A percentile compares a stretch with the other conserved stretches of the same genome.
phyloP scores from a whole-genome alignment of 495 filamentous ascomycete genomes.

The Polyplosphaeria fusca region DNA sequence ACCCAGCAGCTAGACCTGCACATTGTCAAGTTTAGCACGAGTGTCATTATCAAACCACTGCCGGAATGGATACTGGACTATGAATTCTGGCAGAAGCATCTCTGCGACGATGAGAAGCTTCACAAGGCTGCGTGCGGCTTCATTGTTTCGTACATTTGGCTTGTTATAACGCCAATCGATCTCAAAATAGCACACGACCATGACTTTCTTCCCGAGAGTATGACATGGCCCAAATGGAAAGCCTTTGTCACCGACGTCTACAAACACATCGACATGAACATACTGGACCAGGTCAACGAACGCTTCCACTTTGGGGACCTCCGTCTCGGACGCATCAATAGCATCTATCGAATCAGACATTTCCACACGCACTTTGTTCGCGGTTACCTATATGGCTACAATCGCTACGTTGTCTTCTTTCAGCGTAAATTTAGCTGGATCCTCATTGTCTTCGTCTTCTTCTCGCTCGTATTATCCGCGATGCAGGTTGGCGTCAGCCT shows the following conservation, averaged over 20 bases:
- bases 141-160: conserved; percentile 29
- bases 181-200: conserved; percentile 29
- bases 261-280: conserved; percentile 17
- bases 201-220: conserved; percentile 15
- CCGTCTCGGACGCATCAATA: conserved; percentile 33
- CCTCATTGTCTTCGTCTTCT: conserved; percentile 47
- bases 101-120: conserved; percentile 12
- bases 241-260: conserved; percentile 23
- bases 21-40: conserved; percentile 28
- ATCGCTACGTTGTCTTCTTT: conserved; percentile 38
- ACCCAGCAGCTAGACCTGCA: conserved; percentile 35
- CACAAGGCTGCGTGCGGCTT: conserved; percentile 29
- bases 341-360: conserved; percentile 33
- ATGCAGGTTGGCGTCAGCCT: conserved; percentile 59
- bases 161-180: conserved; percentile 28
- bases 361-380: conserved; percentile 27
- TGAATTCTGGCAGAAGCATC: conserved; percentile 28
- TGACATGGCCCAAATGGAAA: conserved; percentile 34
- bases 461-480: conserved; percentile 54
- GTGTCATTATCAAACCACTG: conserved; percentile 28
- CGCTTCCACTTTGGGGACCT: conserved; percentile 39
- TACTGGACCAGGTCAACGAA: conserved; percentile 32
- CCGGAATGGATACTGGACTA: conserved; percentile 26
- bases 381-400: conserved; percentile 32
- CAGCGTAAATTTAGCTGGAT: conserved; percentile 50